Base-by-base conservation (phyloP, 371 early-diverging fungal genomes). In the Circinella minor region DNA sequence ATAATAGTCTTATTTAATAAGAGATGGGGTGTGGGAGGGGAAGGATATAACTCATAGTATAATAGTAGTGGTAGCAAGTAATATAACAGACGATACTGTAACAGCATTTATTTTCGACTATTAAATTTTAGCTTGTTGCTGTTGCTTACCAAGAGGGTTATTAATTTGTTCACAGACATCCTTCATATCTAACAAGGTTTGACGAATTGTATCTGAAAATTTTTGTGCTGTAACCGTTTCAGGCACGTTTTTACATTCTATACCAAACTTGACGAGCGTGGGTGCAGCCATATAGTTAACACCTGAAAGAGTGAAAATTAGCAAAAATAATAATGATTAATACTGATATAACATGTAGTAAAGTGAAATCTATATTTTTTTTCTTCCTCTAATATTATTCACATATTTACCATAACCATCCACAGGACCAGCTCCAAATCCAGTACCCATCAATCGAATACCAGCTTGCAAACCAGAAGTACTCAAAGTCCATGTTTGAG, bases 271-370 rank as follows among this genome's bases (percentile, higher is more conserved):
- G 63, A 96, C 82, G 11, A 84, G 54, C 34, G 80, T 77, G 4
- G 86, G 83, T 17, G 86, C 89, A 3, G 94, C 83, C 73, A 90
- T 86, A 77, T 97, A 97, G 81, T 96, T 96, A 75, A 94, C 91
- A 39, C 96, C 97, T 43, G 3, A 9, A 43, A 11, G 11, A 43
- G 43, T 43, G 43, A 43, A 43, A 43, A 11, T 9, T 43, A 27
- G 27, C 27, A 27, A 27, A 27, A 27, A 27, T 27, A 0, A 27
- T 27, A 27, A 27, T 27, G 27, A 27, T 27, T 2, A 27, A 27
- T 27, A 27, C 27, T 27, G 27, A 27, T 27, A 0, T 27, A 27
- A 27, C 27, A 27, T 27, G 27, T 27, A 27, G 2, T 27, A 27
- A 27, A 27, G 27, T 27, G 2, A 1, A 27, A 2, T 27, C 27